Conservation (phyloP, 768 basidiomycete genomes). For the Pisolithus tinctorius region DNA sequence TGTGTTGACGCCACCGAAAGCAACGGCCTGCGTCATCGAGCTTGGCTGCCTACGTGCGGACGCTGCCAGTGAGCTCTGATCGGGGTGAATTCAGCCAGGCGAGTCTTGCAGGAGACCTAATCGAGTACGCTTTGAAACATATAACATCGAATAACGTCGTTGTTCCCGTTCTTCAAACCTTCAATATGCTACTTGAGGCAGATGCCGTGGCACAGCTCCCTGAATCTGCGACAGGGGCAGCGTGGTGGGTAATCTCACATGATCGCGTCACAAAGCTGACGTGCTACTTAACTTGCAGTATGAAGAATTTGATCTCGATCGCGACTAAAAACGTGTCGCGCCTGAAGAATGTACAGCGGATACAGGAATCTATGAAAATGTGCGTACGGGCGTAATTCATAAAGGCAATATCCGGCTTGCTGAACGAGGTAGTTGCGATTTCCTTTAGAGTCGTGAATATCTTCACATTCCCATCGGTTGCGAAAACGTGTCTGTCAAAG, state of each 20-base stretch:
- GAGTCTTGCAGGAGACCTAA: conserved; percentile 52
- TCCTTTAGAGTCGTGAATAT: conserved; percentile 56
- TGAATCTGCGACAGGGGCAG: conserved; percentile 38
- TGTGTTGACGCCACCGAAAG: conserved; percentile 31
- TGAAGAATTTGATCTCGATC: conserved; percentile 48
- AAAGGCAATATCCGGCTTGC: conserved; percentile 7
- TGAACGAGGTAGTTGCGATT: conserved; percentile 1
- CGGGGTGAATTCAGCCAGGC: conserved; percentile 39
- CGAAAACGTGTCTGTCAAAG: conserved; percentile 34
- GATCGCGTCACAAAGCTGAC: conserved; percentile 8
- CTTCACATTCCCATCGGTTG: conserved; percentile 43
- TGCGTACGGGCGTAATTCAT: conserved; percentile 30
- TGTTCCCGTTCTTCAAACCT: conserved; percentile 75
- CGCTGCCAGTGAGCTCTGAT: conserved; percentile 37
- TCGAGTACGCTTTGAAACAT: conserved; percentile 46
- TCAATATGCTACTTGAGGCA: conserved; percentile 66
- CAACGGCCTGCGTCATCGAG: conserved; percentile 62
- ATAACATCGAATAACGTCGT: conserved; percentile 62
- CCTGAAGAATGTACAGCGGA: conserved; percentile 78
- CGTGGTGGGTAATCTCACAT: conserved; percentile 39
- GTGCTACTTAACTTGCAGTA: conserved; percentile 29
- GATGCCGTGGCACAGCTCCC: conserved; percentile 49
- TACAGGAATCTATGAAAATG: conserved; percentile 82
- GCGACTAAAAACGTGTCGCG: conserved; percentile 55
- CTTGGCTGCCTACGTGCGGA: conserved; percentile 50